Evolutionary conservation across 148 eudicot species (phyloP).

Genomic region (Cornus kousa): DNA sequence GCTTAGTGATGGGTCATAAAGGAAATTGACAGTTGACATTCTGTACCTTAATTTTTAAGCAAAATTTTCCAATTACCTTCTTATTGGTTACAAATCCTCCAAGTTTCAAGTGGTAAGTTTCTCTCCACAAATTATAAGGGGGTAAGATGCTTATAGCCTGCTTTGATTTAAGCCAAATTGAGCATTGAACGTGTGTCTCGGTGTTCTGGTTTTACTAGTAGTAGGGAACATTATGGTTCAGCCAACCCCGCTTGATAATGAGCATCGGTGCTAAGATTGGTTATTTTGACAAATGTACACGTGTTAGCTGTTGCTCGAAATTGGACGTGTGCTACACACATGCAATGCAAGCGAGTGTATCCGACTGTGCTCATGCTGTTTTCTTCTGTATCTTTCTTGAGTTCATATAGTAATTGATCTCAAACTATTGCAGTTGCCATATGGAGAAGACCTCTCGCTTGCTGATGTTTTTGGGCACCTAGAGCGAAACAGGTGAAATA

Average conservation of each 20-base stretch:
- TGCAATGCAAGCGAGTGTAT: not conserved
- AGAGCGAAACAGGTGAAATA: slow-evolving; percentile 75
- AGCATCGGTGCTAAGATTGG: too few species aligned
- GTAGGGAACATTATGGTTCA: too few species aligned
- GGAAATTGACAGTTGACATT: not conserved
- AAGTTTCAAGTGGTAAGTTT: not conserved
- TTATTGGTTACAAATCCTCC: too few species aligned
- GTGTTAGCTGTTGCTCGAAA: too few species aligned
- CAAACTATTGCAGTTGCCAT: slow-evolving; percentile 59
- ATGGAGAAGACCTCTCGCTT: slow-evolving; percentile 63
- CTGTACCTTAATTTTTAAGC: not conserved
- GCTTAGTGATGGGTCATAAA: not conserved
- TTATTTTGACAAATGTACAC: too few species aligned
- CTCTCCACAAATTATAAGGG: too few species aligned
- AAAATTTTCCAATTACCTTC: not conserved
- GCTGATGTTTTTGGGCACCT: slow-evolving; percentile 96
- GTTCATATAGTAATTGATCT: not conserved
- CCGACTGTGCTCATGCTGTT: not conserved
- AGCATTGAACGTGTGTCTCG: too few species aligned
- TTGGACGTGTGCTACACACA: too few species aligned
- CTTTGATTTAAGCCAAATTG: not conserved
- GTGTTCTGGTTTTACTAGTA: too few species aligned
- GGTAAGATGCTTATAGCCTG: not conserved
- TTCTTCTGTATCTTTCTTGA: not conserved
- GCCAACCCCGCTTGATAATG: too few species aligned